Evolutionary conservation across 148 eudicot genomes (phyloP).

Genomic region (Rhododendron griersonianum): DNA sequence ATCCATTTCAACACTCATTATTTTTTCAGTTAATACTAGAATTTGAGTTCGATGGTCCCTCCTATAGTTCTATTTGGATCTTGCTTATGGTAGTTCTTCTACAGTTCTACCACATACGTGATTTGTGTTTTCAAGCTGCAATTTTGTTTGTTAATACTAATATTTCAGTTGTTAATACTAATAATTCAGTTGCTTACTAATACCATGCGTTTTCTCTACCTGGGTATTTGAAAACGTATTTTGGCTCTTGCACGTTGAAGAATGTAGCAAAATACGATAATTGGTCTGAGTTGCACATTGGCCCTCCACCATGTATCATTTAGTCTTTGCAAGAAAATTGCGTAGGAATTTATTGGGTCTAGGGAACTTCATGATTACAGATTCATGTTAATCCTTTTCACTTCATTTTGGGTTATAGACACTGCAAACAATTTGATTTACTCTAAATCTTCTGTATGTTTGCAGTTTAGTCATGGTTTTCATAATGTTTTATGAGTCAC

Average conservation of each 20-base stretch:
- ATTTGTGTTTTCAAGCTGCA: neutral
- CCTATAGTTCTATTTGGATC: neutral
- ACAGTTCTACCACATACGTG: neutral
- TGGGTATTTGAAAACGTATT: neutral
- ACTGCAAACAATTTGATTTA: neutral
- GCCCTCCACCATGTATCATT: neutral
- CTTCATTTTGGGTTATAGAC: neutral
- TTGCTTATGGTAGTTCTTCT: neutral
- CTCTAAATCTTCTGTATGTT: neutral
- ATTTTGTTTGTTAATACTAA: neutral
- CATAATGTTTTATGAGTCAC: too few species aligned
- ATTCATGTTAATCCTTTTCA: neutral
- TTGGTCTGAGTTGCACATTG: neutral
- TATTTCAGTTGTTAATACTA: neutral
- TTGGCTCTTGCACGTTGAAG: neutral
- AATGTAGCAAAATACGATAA: neutral
- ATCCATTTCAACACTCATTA: neutral
- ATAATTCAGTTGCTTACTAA: neutral
- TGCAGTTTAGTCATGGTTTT: neutral
- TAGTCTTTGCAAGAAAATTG: neutral
- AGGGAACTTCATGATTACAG: neutral
- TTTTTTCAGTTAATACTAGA: neutral
- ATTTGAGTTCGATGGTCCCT: neutral
- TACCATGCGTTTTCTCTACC: neutral
- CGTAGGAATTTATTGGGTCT: neutral